Evolutionary conservation across 2,329 filamentous ascomycete genomes (phyloP).

Genomic region (Graphilbum sp.): DNA sequence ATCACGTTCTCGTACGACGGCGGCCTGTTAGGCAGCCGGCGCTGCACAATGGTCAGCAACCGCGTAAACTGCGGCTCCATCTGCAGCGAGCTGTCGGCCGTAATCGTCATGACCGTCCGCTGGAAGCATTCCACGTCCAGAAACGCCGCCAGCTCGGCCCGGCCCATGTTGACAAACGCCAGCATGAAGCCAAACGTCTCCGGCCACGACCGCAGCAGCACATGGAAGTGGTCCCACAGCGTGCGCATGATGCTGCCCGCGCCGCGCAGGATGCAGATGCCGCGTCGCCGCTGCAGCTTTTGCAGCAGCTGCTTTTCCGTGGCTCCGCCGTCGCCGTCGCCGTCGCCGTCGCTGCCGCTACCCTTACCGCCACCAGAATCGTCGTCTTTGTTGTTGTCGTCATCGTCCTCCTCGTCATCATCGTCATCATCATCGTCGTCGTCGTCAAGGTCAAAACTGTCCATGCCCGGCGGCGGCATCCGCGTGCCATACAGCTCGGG

Average conservation of each 20-base stretch:
- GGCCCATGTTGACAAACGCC: conserved; percentile 47
- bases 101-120: conserved; percentile 41
- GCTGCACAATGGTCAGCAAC: conserved; percentile 34
- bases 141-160: conserved; percentile 38
- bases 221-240: conserved; percentile 48
- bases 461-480: conserved; percentile 6
- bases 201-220: conserved; percentile 50
- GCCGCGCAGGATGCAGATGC: conserved; percentile 16
- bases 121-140: conserved; percentile 45
- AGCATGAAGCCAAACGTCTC: conserved; percentile 59
- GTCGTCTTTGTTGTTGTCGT: conserved; percentile 13
- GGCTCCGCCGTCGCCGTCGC: not conserved
- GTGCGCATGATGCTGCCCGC: conserved; percentile 32
- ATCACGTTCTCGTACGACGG: conserved; percentile 39
- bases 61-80: conserved; percentile 37
- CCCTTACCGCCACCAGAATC: no score
- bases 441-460: conserved; percentile 14
- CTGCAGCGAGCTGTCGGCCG: conserved; percentile 36
- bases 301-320: conserved; percentile 1
- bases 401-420: conserved; percentile 8
- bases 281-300: not conserved
- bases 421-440: conserved; percentile 15
- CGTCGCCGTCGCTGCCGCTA: not conserved
- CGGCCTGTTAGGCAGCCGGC: conserved; percentile 31
- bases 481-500: conserved; percentile 28